A percentile compares a stretch with the other conserved stretches of the same genome.
Conservation (phyloP, 371 early-diverging fungal species). For the Rhizopus delemar region DNA sequence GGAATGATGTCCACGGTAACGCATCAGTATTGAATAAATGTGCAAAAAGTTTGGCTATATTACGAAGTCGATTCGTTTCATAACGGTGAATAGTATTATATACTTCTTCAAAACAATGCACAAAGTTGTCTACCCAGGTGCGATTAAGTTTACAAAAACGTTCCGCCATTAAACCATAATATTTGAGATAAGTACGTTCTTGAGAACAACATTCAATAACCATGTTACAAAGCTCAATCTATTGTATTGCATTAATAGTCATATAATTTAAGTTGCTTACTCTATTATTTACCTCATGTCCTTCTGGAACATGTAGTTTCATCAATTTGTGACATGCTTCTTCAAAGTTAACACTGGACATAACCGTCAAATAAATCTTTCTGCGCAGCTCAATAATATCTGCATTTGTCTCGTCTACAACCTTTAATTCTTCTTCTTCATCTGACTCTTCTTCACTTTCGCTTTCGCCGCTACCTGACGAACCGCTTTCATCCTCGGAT, state of each 20-base stretch:
- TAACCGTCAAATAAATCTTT: slow-evolving; percentile 93
- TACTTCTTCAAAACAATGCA: slow-evolving; percentile 75
- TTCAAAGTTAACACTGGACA: slow-evolving; percentile 94
- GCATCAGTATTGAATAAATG: slow-evolving; percentile 89
- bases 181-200: slow-evolving; percentile 92
- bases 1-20: slow-evolving; percentile 83
- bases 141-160: slow-evolving; percentile 88
- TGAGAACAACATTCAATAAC: slow-evolving; percentile 96
- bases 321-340: slow-evolving; percentile 95
- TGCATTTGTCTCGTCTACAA: slow-evolving; percentile 89
- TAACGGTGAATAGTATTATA: slow-evolving; percentile 91
- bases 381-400: slow-evolving; percentile 88
- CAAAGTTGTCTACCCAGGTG: slow-evolving; percentile 79
- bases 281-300: slow-evolving; percentile 66
- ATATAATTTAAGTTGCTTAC: background rate
- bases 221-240: slow-evolving; percentile 93
- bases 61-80: slow-evolving; percentile 93
- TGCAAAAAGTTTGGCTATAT: slow-evolving; percentile 89
- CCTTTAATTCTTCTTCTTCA: slow-evolving; percentile 53
- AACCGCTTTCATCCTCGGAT: slow-evolving; percentile 60
- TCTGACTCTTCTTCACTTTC: slow-evolving; percentile 33
- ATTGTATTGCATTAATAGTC: background rate
- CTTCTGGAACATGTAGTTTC: slow-evolving; percentile 79
- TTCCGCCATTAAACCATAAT: slow-evolving; percentile 93
- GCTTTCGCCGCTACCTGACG: slow-evolving; percentile 53